A percentile compares a stretch with the other conserved stretches of the same genome.
These are phyloP conservation scores for Leccinum cinnamomeum DNA, from an alignment of 1,284 basidiomycete genomes.

Conservation along the genomic window DNA sequence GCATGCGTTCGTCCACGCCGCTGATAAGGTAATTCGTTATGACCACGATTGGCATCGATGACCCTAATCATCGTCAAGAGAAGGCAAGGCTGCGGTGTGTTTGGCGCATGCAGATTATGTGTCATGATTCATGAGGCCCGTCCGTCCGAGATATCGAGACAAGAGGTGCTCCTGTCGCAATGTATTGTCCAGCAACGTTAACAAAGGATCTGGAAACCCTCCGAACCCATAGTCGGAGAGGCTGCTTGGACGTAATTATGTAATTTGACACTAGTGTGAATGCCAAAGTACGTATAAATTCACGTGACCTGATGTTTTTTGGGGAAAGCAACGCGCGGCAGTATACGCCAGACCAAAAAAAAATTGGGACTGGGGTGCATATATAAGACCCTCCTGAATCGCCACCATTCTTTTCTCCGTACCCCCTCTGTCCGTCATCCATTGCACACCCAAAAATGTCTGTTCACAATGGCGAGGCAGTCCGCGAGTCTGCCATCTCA, in stretches of 20 bases:
- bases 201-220: background rate
- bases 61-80: slow-evolving; percentile 15
- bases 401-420: slow-evolving; percentile 6
- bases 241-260: background rate
- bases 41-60: slow-evolving; percentile 33
- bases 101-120: slow-evolving; percentile 13
- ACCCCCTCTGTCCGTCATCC: slow-evolving; percentile 7
- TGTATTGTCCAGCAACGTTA: slow-evolving; percentile 5
- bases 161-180: background rate
- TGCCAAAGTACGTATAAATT: slow-evolving; percentile 16
- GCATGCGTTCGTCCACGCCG: slow-evolving; percentile 24
- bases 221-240: background rate
- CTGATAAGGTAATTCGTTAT: slow-evolving; percentile 24
- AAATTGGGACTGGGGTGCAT: slow-evolving; percentile 35
- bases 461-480: slow-evolving; percentile 29
- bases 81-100: slow-evolving; percentile 10
- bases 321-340: slow-evolving; percentile 22
- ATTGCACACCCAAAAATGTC: slow-evolving; percentile 31
- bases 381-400: slow-evolving; percentile 27
- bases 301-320: slow-evolving; percentile 35
- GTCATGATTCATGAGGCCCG: slow-evolving; percentile 15
- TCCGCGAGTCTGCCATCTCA: slow-evolving; percentile 40
- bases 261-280: slow-evolving; percentile 3
- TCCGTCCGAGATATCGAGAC: background rate
- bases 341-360: slow-evolving; percentile 31